Percentiles rank a stretch among this genome's conserved stretches.
Evolutionary conservation across 768 basidiomycete genomes (phyloP).

Genomic region (Lactarius indigo): DNA sequence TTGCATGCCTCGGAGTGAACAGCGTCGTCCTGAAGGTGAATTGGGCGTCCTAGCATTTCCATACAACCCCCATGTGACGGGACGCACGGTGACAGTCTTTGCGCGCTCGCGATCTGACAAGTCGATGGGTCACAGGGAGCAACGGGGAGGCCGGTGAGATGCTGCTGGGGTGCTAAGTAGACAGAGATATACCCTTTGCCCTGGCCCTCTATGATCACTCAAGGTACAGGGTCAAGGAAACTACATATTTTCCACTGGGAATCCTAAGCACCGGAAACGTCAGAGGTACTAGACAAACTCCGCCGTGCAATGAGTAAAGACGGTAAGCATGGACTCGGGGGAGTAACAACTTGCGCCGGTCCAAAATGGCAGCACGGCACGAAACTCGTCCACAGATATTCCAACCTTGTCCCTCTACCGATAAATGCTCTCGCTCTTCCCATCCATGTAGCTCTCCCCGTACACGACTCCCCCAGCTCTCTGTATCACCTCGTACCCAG

Average conservation of each 20-base stretch:
- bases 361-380: background rate
- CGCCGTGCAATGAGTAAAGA: background rate
- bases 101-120: background rate
- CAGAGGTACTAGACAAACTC: no score
- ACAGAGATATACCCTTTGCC: background rate
- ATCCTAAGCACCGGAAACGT: no score
- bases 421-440: background rate
- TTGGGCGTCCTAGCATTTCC: background rate
- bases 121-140: background rate
- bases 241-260: background rate
- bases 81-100: background rate
- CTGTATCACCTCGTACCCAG: background rate
- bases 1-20: background rate
- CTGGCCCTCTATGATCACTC: background rate
- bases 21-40: background rate
- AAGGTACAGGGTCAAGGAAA: background rate
- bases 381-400: no score
- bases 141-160: no score
- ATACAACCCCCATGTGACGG: background rate
- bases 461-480: background rate
- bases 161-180: background rate
- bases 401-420: no score
- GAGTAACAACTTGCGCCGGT: background rate
- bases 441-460: conserved; percentile 7
- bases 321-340: no score